Conservation (phyloP, 345 rosid genomes). For the Eucalyptus shirleyi region DNA sequence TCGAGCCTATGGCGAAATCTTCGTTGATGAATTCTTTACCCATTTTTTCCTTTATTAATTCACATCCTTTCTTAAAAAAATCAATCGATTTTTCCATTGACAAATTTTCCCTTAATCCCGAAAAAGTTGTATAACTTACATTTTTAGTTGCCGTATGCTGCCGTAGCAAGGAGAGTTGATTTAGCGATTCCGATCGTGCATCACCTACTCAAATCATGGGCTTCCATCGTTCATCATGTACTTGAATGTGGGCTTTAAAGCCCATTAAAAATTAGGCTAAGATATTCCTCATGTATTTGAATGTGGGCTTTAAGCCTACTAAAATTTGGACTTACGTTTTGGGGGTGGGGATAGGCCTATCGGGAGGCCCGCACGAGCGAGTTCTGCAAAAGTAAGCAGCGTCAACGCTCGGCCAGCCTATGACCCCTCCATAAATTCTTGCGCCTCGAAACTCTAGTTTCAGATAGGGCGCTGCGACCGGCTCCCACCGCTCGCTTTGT, state of each 20-base stretch:
- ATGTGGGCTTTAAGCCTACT: accelerated
- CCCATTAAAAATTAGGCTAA: too few relatives aligned
- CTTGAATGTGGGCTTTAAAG: too few relatives aligned
- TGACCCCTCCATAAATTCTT: constrained; percentile 74
- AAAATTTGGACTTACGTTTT: accelerated
- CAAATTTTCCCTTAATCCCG: background rate
- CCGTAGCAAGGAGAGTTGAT: too few relatives aligned
- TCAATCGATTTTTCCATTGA: background rate
- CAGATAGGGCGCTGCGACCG: constrained; percentile 38
- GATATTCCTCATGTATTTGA: too few relatives aligned
- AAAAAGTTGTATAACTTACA: too few relatives aligned
- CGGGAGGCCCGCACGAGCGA: constrained; percentile 83
- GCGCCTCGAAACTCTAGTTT: constrained; percentile 13
- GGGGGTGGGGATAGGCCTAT: background rate
- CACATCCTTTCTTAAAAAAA: background rate
- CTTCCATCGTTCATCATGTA: too few relatives aligned
- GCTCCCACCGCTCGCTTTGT: constrained; percentile 76
- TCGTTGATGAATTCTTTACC: background rate
- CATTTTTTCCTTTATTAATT: background rate
- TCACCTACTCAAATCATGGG: too few relatives aligned
- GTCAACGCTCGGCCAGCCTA: constrained; percentile 80
- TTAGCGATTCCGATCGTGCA: too few relatives aligned
- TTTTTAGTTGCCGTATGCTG: too few relatives aligned
- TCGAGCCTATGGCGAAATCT: too few relatives aligned
- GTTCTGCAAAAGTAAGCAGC: constrained; percentile 94